These are phyloP conservation scores for Crucibulum laeve DNA, from an alignment of 768 basidiomycete genomes.

Conservation along the genomic window DNA sequence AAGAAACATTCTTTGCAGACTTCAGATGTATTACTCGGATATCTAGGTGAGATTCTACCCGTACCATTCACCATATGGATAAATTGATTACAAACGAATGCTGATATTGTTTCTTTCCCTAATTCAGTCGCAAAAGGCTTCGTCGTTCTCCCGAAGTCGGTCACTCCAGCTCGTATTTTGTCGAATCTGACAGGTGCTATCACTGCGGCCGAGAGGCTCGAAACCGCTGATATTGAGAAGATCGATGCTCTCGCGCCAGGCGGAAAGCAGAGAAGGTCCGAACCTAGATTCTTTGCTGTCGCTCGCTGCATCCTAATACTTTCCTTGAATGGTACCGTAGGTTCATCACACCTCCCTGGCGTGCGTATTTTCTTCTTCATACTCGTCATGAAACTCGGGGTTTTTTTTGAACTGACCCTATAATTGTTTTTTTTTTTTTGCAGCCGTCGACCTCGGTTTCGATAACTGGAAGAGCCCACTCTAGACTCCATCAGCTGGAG, in stretches of 20 bases:
- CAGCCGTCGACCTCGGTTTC: conserved; percentile 66
- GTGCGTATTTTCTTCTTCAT: conserved; percentile 32
- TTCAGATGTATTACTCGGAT: conserved; percentile 58
- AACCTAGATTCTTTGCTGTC: conserved; percentile 11
- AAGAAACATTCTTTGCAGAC: conserved; percentile 48
- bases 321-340: conserved; percentile 19
- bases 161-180: conserved; percentile 64
- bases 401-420: conserved; percentile 3
- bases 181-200: conserved; percentile 52
- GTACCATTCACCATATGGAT: neutral
- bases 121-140: conserved; percentile 55
- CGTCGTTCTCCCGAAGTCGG: conserved; percentile 73
- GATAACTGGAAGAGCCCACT: conserved; percentile 50
- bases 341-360: conserved; percentile 67
- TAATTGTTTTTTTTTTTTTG: conserved; percentile 10
- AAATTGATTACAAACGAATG: neutral
- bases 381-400: neutral
- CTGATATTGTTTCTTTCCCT: conserved; percentile 3
- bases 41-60: conserved; percentile 40
- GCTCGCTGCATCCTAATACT: conserved; percentile 4
- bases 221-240: conserved; percentile 44
- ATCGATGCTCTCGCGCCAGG: conserved; percentile 54
- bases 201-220: conserved; percentile 39
- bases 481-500: too few species aligned
- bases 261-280: conserved; percentile 63